Conservation (phyloP, 306 rosid genomes). For the Rosa rugosa region DNA sequence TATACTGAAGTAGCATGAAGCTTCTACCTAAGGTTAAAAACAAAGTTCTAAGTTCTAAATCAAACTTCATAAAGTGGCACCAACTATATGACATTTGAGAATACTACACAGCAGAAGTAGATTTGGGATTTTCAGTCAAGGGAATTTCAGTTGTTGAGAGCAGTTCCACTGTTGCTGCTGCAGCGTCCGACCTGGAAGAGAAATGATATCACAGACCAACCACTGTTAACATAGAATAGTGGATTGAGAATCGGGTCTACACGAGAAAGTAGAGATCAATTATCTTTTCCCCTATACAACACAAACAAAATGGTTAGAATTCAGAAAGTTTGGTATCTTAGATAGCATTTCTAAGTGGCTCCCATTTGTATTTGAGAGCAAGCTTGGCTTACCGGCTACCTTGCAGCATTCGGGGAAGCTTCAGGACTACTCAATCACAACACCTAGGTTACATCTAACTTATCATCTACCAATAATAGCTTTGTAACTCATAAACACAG, state of each 20-base stretch:
- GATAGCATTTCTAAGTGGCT: background rate
- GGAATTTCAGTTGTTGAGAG: background rate
- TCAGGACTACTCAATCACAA: background rate
- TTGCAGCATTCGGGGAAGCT: background rate
- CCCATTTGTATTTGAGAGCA: background rate
- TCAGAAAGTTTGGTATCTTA: background rate
- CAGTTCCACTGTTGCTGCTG: constrained; percentile 6
- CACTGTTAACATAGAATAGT: background rate
- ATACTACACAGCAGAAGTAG: background rate
- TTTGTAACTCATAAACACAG: background rate
- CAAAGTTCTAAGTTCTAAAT: background rate
- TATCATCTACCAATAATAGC: background rate
- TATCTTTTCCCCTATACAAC: background rate
- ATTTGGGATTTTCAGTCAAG: background rate
- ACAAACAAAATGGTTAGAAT: background rate
- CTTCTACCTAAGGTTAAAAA: background rate
- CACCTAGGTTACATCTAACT: background rate
- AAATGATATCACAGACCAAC: constrained; percentile 1
- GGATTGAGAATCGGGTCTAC: background rate
- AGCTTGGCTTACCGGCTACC: background rate
- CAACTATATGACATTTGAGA: background rate
- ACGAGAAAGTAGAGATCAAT: background rate
- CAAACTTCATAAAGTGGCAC: background rate
- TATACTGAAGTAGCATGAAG: background rate
- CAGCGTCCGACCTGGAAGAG: constrained; percentile 5